Evolutionary conservation across 1,284 basidiomycete genomes (phyloP).

Genomic region (Ceratobasidium sp.): DNA sequence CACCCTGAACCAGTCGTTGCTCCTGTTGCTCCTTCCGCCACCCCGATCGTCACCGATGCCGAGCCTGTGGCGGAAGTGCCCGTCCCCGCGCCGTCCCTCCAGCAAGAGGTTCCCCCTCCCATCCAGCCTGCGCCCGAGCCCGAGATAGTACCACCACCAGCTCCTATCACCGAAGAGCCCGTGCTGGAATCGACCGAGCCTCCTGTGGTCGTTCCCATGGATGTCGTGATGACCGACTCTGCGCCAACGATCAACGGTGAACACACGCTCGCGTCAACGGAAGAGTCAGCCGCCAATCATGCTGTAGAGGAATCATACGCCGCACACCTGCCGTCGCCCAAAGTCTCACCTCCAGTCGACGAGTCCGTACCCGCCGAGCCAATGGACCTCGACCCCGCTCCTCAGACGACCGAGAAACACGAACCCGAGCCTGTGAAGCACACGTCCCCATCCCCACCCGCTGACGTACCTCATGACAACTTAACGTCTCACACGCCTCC

Average conservation of each 20-base stretch:
- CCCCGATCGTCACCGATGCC: background rate
- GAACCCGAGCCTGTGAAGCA: background rate
- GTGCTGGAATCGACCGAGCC: background rate
- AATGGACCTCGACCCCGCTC: slow-evolving; percentile 33
- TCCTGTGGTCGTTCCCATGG: background rate
- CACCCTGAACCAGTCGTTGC: background rate
- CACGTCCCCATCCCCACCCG: slow-evolving; percentile 9
- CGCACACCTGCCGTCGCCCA: background rate
- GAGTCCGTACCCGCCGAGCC: background rate
- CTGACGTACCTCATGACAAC: slow-evolving; percentile 6
- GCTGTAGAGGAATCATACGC: background rate
- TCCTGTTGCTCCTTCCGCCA: background rate
- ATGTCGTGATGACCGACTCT: slow-evolving; percentile 11
- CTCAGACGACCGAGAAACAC: no score
- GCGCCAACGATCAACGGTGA: background rate
- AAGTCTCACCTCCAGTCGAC: no score
- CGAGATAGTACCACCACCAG: no score
- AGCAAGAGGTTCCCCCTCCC: background rate
- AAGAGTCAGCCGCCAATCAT: background rate
- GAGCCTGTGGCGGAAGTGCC: background rate
- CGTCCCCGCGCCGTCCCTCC: background rate
- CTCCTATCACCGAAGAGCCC: background rate
- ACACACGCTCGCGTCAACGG: no score
- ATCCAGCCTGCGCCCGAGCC: background rate
- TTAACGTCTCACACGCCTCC: slow-evolving; percentile 15